Conservation (phyloP, 495 filamentous ascomycete genomes). For the Aspergillus hancockii region DNA sequence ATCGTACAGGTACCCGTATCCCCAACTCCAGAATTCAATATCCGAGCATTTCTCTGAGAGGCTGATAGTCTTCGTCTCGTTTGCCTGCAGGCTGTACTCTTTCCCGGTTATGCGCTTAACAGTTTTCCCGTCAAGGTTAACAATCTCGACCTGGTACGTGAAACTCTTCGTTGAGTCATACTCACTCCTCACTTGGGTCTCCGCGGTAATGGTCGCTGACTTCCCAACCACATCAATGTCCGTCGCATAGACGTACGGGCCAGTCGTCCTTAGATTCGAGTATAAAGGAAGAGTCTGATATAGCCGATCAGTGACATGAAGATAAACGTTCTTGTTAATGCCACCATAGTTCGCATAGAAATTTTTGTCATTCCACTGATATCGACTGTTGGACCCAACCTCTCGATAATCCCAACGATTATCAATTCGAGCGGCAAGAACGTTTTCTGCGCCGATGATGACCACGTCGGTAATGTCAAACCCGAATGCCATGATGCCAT, state of each 20-base stretch:
- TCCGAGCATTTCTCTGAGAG: not conserved
- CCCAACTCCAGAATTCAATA: constrained; percentile 10
- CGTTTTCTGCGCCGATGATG: not conserved
- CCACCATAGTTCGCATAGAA: constrained; percentile 10
- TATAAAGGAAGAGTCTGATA: constrained; percentile 8
- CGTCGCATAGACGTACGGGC: constrained; percentile 1
- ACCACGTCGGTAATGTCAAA: constrained; percentile 6
- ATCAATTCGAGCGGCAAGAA: constrained; percentile 2
- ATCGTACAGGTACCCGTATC: constrained; percentile 5
- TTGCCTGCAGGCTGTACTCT: not conserved
- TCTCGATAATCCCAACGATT: constrained; percentile 3
- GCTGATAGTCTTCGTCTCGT: constrained; percentile 7
- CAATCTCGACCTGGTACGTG: not conserved
- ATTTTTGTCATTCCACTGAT: constrained; percentile 3
- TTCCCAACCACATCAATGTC: not conserved
- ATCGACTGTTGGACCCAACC: not conserved
- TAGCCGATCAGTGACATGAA: not conserved
- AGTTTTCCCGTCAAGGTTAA: not conserved
- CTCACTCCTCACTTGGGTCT: constrained; percentile 6
- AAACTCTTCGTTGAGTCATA: not conserved
- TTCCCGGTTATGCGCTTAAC: not conserved
- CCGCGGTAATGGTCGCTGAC: not conserved
- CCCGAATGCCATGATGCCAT: constrained; percentile 11
- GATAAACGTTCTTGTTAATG: constrained; percentile 10
- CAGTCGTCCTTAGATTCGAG: constrained; percentile 5